phyloP scores from a whole-genome alignment of 2,329 filamentous ascomycete genomes.

The Diplocarpon mali region DNA sequence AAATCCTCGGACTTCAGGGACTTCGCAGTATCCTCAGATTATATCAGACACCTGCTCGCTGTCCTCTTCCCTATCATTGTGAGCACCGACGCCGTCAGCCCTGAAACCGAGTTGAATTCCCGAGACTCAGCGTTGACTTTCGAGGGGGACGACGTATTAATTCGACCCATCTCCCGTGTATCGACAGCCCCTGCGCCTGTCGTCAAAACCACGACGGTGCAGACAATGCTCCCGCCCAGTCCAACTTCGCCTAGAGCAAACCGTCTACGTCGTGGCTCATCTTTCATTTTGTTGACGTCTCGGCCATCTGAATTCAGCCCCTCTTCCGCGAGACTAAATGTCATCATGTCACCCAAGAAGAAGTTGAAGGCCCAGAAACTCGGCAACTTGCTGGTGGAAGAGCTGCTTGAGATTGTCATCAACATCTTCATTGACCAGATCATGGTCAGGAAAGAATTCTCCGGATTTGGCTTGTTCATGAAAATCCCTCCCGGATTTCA shows the following conservation, averaged over 20 bases:
- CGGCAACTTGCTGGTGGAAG: constrained; percentile 62
- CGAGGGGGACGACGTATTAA: constrained; percentile 74
- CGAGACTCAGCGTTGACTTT: constrained; percentile 72
- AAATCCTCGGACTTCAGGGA: constrained; percentile 71
- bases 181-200: constrained; percentile 55
- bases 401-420: constrained; percentile 65
- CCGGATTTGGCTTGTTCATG: constrained; percentile 72
- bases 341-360: constrained; percentile 48
- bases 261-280: constrained; percentile 69
- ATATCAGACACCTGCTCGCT: constrained; percentile 66
- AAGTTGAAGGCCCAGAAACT: constrained; percentile 40
- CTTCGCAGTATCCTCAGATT: constrained; percentile 69
- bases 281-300: constrained; percentile 78
- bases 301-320: constrained; percentile 48
- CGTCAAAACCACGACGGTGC: constrained; percentile 59
- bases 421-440: constrained; percentile 79
- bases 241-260: constrained; percentile 38
- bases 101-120: constrained; percentile 80
- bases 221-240: constrained; percentile 36
- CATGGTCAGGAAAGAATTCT: constrained; percentile 78
- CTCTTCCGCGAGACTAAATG: constrained; percentile 51
- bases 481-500: constrained; percentile 88
- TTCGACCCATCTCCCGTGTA: constrained; percentile 42
- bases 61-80: constrained; percentile 83
- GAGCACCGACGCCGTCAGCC: constrained; percentile 69